phyloP scores from a whole-genome alignment of 495 filamentous ascomycete genomes.

The Neurospora sp. region DNA sequence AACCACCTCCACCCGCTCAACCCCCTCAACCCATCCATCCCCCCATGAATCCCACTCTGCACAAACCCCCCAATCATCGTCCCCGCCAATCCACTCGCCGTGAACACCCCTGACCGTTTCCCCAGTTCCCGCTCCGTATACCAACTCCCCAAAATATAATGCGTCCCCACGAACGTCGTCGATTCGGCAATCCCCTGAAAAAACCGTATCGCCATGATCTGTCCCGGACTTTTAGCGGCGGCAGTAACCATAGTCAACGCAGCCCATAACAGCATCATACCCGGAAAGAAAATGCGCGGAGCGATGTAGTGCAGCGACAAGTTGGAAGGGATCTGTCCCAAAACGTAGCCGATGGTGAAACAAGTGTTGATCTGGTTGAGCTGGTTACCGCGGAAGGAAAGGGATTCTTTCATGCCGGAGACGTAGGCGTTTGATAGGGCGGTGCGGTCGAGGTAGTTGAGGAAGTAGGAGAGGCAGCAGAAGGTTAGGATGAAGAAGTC shows the following conservation, averaged over 20 bases:
- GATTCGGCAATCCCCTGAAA: constrained; percentile 56
- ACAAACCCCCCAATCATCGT: constrained; percentile 46
- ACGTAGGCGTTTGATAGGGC: constrained; percentile 57
- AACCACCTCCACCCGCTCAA: constrained; percentile 58
- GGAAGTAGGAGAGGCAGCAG: constrained; percentile 52
- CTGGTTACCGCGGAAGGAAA: constrained; percentile 46
- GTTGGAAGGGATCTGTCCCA: constrained; percentile 53
- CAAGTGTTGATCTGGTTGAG: constrained; percentile 49
- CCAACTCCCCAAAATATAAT: constrained; percentile 59
- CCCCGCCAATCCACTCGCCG: constrained; percentile 40
- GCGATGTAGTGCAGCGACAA: constrained; percentile 48
- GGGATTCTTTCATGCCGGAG: constrained; percentile 55
- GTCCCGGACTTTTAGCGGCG: constrained; percentile 33
- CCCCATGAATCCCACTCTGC: constrained; percentile 47
- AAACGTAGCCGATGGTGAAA: constrained; percentile 39
- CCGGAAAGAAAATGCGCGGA: constrained; percentile 51
- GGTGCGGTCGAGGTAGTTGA: constrained; percentile 45
- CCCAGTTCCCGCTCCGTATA: constrained; percentile 56
- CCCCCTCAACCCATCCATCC: constrained; percentile 40
- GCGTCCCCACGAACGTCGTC: constrained; percentile 51
- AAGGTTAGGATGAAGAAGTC: constrained; percentile 59
- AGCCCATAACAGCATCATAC: constrained; percentile 53
- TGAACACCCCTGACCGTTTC: constrained; percentile 50
- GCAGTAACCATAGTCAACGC: constrained; percentile 51
- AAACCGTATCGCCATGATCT: constrained; percentile 61